A percentile compares a stretch with the other conserved stretches of the same genome.
Conservation (phyloP, 2,329 filamentous ascomycete species). For the Aspergillus tubingensis region DNA sequence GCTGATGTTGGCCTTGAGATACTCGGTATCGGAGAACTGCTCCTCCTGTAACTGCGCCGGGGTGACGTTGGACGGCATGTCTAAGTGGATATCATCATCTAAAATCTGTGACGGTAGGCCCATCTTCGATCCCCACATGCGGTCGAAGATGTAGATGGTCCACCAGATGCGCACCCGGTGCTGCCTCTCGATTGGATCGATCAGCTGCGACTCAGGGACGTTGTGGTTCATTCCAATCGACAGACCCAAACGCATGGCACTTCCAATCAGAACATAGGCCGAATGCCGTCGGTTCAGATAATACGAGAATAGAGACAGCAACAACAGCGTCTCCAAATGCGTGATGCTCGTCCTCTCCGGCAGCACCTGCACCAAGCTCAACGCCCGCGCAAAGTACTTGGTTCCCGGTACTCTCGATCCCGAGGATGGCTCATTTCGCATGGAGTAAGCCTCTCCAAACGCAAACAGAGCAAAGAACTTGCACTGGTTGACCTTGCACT, state of each 20-base stretch:
- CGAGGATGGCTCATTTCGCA: constrained; percentile 35
- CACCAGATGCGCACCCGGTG: constrained; percentile 42
- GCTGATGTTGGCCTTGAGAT: constrained; percentile 41
- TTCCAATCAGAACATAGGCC: constrained; percentile 39
- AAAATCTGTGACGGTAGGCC: constrained; percentile 52
- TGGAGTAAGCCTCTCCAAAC: constrained; percentile 50
- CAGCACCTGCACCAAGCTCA: constrained; percentile 45
- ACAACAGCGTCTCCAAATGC: constrained; percentile 47
- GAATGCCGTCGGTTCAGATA: constrained; percentile 41
- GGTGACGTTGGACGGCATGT: constrained; percentile 38
- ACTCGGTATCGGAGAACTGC: constrained; percentile 41
- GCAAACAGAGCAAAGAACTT: constrained; percentile 51
- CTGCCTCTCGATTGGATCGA: constrained; percentile 43
- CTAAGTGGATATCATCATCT: constrained; percentile 50
- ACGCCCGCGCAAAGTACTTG: constrained; percentile 46
- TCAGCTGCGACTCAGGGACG: constrained; percentile 39
- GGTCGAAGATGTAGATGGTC: constrained; percentile 44
- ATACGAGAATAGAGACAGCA: constrained; percentile 41
- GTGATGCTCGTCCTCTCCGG: constrained; percentile 49
- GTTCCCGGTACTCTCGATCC: constrained; percentile 46
- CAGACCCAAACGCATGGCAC: constrained; percentile 45
- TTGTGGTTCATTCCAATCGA: constrained; percentile 49
- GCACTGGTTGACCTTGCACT: constrained; percentile 42
- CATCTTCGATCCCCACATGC: constrained; percentile 53
- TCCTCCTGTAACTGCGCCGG: constrained; percentile 35